These are phyloP conservation scores for Elsinoe batatas DNA, from an alignment of 2,329 filamentous ascomycete genomes.

Conservation along the genomic window DNA sequence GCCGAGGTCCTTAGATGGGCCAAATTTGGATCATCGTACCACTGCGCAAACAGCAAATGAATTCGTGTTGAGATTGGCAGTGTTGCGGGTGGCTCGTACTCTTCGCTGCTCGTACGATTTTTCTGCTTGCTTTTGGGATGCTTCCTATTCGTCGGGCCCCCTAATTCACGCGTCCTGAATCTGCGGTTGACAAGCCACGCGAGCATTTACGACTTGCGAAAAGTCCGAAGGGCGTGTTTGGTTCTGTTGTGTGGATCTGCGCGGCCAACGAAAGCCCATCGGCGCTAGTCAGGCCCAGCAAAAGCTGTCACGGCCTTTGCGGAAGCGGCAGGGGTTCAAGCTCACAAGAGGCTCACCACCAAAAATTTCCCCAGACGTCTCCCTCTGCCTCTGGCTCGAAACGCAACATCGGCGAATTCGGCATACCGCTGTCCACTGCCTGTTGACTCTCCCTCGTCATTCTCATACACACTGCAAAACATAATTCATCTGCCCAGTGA, in stretches of 20 bases:
- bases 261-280: conserved; percentile 11
- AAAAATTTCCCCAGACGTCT: conserved; percentile 11
- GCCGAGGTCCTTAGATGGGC: not conserved
- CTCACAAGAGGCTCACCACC: conserved; percentile 4
- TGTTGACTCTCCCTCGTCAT: not conserved
- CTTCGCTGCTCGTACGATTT: conserved; percentile 2
- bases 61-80: conserved; percentile 2
- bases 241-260: conserved; percentile 10
- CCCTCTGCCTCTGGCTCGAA: not conserved
- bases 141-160: not conserved
- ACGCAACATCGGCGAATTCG: conserved; percentile 9
- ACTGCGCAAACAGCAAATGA: not conserved
- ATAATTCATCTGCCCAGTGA: not conserved
- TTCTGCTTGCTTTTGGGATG: not conserved
- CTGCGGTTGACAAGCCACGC: conserved; percentile 11
- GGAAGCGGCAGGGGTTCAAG: conserved; percentile 7
- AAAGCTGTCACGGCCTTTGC: not conserved
- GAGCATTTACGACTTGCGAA: not conserved
- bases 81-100: not conserved
- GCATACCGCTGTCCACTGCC: conserved; percentile 9
- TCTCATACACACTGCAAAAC: not conserved
- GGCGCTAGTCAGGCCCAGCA: conserved; percentile 12
- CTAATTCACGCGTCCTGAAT: not conserved
- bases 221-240: not conserved
- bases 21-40: not conserved